Percentiles rank a stretch among this genome's conserved stretches.
phyloP scores from a whole-genome alignment of 1,284 basidiomycete species.

The Marasmius fiardii region DNA sequence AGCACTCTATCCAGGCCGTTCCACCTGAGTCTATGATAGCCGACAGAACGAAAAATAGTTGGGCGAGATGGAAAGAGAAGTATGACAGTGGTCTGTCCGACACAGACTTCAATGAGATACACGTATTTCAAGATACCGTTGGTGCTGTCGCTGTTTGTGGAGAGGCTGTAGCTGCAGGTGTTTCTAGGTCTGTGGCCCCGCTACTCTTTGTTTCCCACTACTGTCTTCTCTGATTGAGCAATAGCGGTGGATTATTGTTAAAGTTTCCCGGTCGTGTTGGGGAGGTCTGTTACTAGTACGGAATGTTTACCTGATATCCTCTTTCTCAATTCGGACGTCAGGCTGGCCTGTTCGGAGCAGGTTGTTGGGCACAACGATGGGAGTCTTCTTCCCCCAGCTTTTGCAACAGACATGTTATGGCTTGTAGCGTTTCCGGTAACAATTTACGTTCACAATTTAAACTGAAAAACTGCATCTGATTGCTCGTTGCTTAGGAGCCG shows the following conservation, averaged over 20 bases:
- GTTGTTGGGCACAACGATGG: slow-evolving; percentile 59
- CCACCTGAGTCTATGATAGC: slow-evolving; percentile 43
- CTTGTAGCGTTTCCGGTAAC: slow-evolving; percentile 70
- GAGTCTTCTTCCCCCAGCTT: too few species aligned
- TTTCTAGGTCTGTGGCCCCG: slow-evolving; percentile 55
- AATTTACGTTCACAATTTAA: background rate
- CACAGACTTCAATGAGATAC: slow-evolving; percentile 27
- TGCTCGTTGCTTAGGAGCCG: slow-evolving; percentile 36
- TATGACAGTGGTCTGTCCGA: slow-evolving; percentile 8
- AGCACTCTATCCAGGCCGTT: slow-evolving; percentile 27
- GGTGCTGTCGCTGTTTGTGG: slow-evolving; percentile 54
- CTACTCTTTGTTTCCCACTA: slow-evolving; percentile 1
- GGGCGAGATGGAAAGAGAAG: slow-evolving; percentile 55
- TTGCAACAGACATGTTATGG: slow-evolving; percentile 30
- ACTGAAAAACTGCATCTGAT: background rate
- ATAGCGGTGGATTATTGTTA: slow-evolving; percentile 69
- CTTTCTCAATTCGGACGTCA: slow-evolving; percentile 19
- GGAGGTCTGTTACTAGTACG: slow-evolving; percentile 42
- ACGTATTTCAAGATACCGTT: slow-evolving; percentile 63
- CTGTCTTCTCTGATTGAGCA: background rate
- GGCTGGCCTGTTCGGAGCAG: slow-evolving; percentile 64
- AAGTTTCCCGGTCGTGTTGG: slow-evolving; percentile 70
- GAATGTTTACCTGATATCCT: background rate
- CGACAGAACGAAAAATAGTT: slow-evolving; percentile 46
- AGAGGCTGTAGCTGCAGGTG: slow-evolving; percentile 58